Evolutionary conservation across 2,329 filamentous ascomycete genomes (phyloP).

Genomic region (Biscogniauxia marginata): DNA sequence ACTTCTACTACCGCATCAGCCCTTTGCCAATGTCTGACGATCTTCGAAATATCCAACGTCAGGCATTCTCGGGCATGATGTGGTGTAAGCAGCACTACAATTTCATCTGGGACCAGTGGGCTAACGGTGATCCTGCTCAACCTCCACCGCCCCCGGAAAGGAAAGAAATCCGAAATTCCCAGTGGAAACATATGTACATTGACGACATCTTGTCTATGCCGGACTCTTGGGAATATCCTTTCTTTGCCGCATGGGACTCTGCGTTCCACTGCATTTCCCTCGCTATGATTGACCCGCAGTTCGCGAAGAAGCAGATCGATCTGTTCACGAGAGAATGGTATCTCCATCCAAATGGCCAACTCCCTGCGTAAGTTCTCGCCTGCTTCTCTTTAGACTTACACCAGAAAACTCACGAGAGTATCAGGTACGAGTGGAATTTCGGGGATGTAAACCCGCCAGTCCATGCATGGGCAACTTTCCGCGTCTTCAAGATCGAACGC

Average conservation of each 20-base stretch:
- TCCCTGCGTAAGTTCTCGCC: conserved; percentile 67
- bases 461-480: conserved; percentile 93
- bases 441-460: conserved; percentile 95
- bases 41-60: conserved; percentile 89
- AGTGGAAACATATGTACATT: conserved; percentile 94
- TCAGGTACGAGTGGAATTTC: conserved; percentile 89
- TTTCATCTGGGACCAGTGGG: conserved; percentile 98
- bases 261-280: conserved; percentile 95
- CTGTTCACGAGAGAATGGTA: conserved; percentile 97
- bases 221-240: conserved; percentile 97
- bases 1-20: conserved; percentile 93
- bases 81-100: conserved; percentile 98
- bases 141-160: conserved; percentile 79
- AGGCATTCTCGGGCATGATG: conserved; percentile 95
- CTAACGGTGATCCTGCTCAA: conserved; percentile 85
- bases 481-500: conserved; percentile 96
- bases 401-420: conserved; percentile 15
- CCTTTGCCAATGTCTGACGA: conserved; percentile 93
- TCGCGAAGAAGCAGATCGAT: conserved; percentile 97
- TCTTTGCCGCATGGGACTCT: conserved; percentile 96
- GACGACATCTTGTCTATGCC: conserved; percentile 98
- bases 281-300: conserved; percentile 96
- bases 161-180: conserved; percentile 77
- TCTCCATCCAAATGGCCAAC: conserved; percentile 94
- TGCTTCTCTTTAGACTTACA: background rate